These are phyloP conservation scores for Populus davidiana DNA, from an alignment of 345 rosid genomes.

Conservation along the genomic window DNA sequence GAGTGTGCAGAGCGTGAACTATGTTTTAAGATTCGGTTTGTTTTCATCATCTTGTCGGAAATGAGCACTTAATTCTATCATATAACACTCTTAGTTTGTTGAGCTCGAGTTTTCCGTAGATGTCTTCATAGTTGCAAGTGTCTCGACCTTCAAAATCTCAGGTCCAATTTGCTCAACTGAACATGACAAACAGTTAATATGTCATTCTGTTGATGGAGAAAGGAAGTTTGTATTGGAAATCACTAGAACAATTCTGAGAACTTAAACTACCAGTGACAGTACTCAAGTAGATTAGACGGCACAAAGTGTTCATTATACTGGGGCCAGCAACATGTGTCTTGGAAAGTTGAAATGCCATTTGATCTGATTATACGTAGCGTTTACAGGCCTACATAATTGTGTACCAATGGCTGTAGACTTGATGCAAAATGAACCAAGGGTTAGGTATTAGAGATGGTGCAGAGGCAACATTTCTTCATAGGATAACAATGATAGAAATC, in stretches of 20 bases:
- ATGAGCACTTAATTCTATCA: background rate
- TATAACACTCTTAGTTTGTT: background rate
- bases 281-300: background rate
- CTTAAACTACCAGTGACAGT: background rate
- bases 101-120: background rate
- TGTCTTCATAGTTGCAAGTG: background rate
- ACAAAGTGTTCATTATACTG: background rate
- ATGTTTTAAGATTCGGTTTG: background rate
- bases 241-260: background rate
- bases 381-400: background rate
- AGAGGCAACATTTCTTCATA: background rate
- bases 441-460: too few species aligned
- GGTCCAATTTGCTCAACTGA: background rate
- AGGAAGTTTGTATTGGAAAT: background rate
- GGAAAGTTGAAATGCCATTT: background rate
- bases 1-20: background rate
- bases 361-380: background rate
- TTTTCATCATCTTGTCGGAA: background rate
- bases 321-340: background rate
- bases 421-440: background rate
- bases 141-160: background rate
- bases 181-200: background rate
- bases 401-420: background rate
- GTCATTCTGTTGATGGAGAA: background rate
- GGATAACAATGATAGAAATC: background rate